Base-by-base conservation (phyloP, 2,329 filamentous ascomycete species). In the Phoma sp. region DNA sequence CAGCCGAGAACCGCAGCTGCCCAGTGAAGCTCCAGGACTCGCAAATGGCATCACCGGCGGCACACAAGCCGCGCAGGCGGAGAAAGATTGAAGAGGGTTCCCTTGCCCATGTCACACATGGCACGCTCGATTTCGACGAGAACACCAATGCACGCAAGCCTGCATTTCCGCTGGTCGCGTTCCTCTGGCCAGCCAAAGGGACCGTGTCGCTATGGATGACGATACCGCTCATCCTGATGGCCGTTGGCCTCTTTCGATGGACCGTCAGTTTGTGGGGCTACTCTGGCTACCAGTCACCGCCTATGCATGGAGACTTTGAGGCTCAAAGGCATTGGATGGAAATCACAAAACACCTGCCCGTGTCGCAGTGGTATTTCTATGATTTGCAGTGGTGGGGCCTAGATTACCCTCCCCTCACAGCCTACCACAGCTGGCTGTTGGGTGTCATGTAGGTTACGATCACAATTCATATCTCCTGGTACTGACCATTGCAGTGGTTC, bases 251-350 rank as follows among this genome's bases (percentile, higher is more conserved):
- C 39, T 97, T 98, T 73, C 84, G 95, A 66, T 98, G 95, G 95
- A 89, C 91, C 26, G 90, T 92, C 40, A 90, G 92, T 23, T 81
- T 98, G 36, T 98, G 95, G 91, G 92, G 91, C 53, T 97, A 98
- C 75, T 99, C 95, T 66, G 95, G 93, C 50, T 90, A 88, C 68
- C 81, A 88, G 54, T 86, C 85, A 56, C 93, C 93, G 29, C 95
- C 95, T 5, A 92, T 97, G 87, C 90, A 93, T 71, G 95, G 95
- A 62, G 95, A 99, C 76, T 99, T 96, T 77, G 95, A 99, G 79
- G 95, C 96, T 3, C 95, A 99, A 75, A 82, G 95, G 66, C 95
- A 99, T 76, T 99, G 95, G 95, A 96, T 99, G 93, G 95, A 99
- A 72, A 82, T 99, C 61, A 97, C 95, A 2, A 90, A 86, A 7